phyloP scores from a whole-genome alignment of 2,329 filamentous ascomycete genomes.

The Incumbomyces lentus region DNA sequence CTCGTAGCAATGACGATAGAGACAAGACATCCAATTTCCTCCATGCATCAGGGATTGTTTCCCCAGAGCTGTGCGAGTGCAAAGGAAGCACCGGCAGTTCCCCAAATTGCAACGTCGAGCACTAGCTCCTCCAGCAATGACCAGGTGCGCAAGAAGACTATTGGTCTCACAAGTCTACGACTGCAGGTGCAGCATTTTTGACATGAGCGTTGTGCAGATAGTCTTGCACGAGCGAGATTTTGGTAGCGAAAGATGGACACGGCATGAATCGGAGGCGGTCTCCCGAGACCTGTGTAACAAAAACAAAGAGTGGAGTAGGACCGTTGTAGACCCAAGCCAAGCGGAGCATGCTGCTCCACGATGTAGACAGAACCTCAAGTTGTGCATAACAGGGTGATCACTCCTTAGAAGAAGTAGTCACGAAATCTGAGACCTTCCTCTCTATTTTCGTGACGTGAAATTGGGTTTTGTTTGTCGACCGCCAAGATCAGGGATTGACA shows the following conservation, averaged over 20 bases:
- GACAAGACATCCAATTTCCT: no score
- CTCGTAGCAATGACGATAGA: no score
- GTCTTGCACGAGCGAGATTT: neutral
- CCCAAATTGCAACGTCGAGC: neutral
- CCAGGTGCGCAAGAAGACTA: neutral
- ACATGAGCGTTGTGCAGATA: neutral
- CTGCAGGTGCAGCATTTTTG: neutral
- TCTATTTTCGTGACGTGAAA: neutral
- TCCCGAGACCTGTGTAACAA: slow-evolving; percentile 6
- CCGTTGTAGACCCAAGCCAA: neutral
- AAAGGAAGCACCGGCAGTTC: neutral
- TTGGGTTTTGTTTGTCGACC: neutral
- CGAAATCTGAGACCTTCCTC: neutral
- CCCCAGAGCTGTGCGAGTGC: neutral
- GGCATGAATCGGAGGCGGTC: neutral
- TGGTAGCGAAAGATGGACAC: neutral
- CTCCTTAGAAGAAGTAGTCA: no score
- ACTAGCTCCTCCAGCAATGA: neutral
- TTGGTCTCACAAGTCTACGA: neutral
- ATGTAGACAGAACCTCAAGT: neutral
- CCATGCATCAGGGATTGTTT: neutral
- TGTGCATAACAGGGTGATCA: neutral
- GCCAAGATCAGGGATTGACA: no score
- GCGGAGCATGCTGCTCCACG: neutral
- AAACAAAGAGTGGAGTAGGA: neutral